Evolutionary conservation across 345 rosid genomes (phyloP).

Genomic region (Draba incana): DNA sequence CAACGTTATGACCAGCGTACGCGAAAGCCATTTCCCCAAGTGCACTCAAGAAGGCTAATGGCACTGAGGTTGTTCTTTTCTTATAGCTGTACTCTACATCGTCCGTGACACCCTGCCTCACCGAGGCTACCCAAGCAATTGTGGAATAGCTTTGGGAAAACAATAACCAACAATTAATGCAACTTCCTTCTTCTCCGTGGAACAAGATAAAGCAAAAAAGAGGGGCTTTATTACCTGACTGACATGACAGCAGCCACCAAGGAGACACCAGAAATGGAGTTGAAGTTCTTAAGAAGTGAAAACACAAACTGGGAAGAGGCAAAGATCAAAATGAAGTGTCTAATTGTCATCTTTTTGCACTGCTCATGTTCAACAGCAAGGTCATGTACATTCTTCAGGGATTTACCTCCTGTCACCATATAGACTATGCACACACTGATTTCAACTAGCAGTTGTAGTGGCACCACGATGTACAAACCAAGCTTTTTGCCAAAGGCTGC

Average conservation of each 20-base stretch:
- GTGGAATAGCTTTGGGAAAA: slow-evolving; percentile 65
- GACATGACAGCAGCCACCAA: slow-evolving; percentile 86
- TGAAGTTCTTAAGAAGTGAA: slow-evolving; percentile 81
- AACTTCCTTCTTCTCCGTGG: too few species aligned
- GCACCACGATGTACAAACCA: slow-evolving; percentile 77
- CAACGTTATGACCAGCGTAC: slow-evolving; percentile 88
- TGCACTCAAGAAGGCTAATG: slow-evolving; percentile 60
- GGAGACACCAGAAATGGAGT: slow-evolving; percentile 76
- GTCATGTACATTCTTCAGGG: slow-evolving; percentile 60
- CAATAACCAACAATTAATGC: too few species aligned
- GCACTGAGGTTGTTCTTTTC: slow-evolving; percentile 40
- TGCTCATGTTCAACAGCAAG: slow-evolving; percentile 31
- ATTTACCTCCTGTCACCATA: slow-evolving; percentile 81
- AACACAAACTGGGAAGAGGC: slow-evolving; percentile 69
- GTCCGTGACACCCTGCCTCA: slow-evolving; percentile 43
- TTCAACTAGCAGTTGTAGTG: slow-evolving; percentile 67
- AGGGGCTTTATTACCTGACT: slow-evolving; percentile 42
- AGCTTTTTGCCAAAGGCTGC: slow-evolving; percentile 72
- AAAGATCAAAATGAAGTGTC: slow-evolving; percentile 75
- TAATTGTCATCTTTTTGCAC: slow-evolving; percentile 47
- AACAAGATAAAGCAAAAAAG: neutral
- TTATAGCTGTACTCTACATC: slow-evolving; percentile 52
- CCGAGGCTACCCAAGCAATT: slow-evolving; percentile 75
- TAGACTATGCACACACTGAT: slow-evolving; percentile 62
- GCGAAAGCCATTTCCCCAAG: slow-evolving; percentile 78